phyloP scores from a whole-genome alignment of 2,329 filamentous ascomycete genomes.

The Neurospora sp. region DNA sequence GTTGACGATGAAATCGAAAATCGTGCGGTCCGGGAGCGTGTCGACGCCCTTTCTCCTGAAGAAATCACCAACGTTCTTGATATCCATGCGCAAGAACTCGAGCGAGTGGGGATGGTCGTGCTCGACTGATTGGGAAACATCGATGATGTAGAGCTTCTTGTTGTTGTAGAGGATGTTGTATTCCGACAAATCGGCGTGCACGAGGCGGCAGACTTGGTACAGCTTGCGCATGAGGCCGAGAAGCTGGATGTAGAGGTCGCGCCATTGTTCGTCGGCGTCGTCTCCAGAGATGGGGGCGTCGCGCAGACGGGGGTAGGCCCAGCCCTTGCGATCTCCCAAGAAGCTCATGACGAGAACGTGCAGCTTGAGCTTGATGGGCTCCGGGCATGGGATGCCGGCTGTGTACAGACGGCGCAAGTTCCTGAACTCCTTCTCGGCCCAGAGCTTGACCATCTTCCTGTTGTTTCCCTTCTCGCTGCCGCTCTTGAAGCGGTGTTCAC shows the following conservation, averaged over 20 bases:
- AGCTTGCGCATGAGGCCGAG: slow-evolving; percentile 83
- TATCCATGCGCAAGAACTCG: slow-evolving; percentile 95
- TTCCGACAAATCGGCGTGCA: slow-evolving; percentile 94
- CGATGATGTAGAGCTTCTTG: slow-evolving; percentile 79
- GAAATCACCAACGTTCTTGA: slow-evolving; percentile 93
- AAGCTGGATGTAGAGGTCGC: slow-evolving; percentile 68
- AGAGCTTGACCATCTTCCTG: slow-evolving; percentile 94
- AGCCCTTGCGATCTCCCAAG: slow-evolving; percentile 76
- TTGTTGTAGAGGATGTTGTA: slow-evolving; percentile 94
- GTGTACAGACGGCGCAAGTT: slow-evolving; percentile 78
- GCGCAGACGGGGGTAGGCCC: slow-evolving; percentile 77
- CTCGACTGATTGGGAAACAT: slow-evolving; percentile 95
- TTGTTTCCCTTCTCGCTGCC: slow-evolving; percentile 94
- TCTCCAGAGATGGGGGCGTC: slow-evolving; percentile 68
- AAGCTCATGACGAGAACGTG: slow-evolving; percentile 95
- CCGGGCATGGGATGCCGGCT: slow-evolving; percentile 81
- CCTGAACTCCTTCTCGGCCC: slow-evolving; percentile 97
- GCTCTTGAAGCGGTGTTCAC: slow-evolving; percentile 82
- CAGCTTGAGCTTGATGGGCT: slow-evolving; percentile 80
- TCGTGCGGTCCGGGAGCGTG: slow-evolving; percentile 63
- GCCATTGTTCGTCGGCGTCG: slow-evolving; percentile 64
- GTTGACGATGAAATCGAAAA: slow-evolving; percentile 74
- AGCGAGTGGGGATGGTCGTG: slow-evolving; percentile 87
- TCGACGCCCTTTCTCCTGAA: slow-evolving; percentile 81
- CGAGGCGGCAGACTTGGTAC: slow-evolving; percentile 84